A percentile compares a stretch with the other conserved stretches of the same genome.
These are phyloP conservation scores for Paraleonurus japonicus DNA, from an alignment of 257 asterid genomes.

Conservation along the genomic window DNA sequence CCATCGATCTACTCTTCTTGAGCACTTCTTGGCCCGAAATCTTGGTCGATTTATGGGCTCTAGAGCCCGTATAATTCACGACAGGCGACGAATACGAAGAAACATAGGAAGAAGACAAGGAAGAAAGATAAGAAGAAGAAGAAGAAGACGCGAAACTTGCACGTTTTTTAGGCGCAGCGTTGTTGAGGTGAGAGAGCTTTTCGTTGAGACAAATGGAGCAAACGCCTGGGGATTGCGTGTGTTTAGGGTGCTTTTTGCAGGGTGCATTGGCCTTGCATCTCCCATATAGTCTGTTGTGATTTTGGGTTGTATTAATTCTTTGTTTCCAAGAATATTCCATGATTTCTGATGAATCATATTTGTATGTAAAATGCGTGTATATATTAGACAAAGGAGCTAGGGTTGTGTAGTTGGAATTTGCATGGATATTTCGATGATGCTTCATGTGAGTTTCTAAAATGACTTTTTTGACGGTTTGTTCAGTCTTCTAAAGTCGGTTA, in stretches of 20 bases:
- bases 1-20: constrained; percentile 62
- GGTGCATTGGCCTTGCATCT: constrained; percentile 30
- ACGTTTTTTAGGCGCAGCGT: constrained; percentile 12
- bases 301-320: constrained; percentile 17
- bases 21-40: constrained; percentile 33
- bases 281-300: constrained; percentile 17
- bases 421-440: constrained; percentile 48
- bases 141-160: constrained; percentile 19
- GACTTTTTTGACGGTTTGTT: constrained; percentile 39
- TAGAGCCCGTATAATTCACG: constrained; percentile 4
- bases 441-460: constrained; percentile 54
- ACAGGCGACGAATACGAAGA: constrained; percentile 63
- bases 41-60: constrained; percentile 25
- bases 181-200: constrained; percentile 40
- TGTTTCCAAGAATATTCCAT: constrained; percentile 47
- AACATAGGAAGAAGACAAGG: constrained; percentile 50
- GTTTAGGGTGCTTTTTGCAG: constrained; percentile 78
- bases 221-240: constrained; percentile 80
- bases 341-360: background rate
- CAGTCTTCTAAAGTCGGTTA: constrained; percentile 41
- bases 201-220: constrained; percentile 71
- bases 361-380: background rate
- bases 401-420: constrained; percentile 21
- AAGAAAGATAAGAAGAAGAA: constrained; percentile 51
- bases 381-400: constrained; percentile 7